These are phyloP conservation scores for Fusarium sp. DNA, from an alignment of 2,329 filamentous ascomycete genomes.

Conservation along the genomic window DNA sequence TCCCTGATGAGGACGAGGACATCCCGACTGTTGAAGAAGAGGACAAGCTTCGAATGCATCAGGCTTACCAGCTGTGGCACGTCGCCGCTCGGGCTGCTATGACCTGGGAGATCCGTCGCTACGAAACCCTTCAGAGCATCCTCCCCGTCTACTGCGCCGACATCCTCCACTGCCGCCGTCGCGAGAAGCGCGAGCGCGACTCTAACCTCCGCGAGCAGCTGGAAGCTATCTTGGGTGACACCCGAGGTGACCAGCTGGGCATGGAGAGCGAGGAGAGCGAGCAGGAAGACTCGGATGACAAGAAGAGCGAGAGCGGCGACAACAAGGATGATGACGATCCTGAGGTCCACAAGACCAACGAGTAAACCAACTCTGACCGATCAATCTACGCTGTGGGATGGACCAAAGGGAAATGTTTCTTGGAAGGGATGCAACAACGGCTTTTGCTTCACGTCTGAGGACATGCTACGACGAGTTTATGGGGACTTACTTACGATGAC, in stretches of 20 bases:
- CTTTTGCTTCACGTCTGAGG: too few species aligned
- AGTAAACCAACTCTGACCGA: too few species aligned
- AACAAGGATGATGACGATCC: background rate
- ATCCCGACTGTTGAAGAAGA: constrained; percentile 15
- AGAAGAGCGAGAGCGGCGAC: background rate
- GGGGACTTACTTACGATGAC: background rate
- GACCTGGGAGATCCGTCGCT: constrained; percentile 29
- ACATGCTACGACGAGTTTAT: background rate
- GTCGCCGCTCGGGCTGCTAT: constrained; percentile 31
- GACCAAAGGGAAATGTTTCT: background rate
- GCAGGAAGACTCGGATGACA: background rate
- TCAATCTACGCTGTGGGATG: background rate
- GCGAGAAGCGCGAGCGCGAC: constrained; percentile 18
- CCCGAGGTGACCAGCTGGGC: constrained; percentile 16
- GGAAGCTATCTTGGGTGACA: constrained; percentile 26
- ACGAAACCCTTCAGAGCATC: constrained; percentile 2
- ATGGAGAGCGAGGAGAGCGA: constrained; percentile 15
- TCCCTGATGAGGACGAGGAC: constrained; percentile 12
- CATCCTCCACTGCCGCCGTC: constrained; percentile 20
- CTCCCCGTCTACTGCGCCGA: constrained; percentile 31
- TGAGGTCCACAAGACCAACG: too few species aligned
- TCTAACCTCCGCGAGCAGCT: constrained; percentile 16
- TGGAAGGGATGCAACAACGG: background rate
- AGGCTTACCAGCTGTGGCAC: constrained; percentile 39
- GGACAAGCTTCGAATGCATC: constrained; percentile 7